Evolutionary conservation across 2,329 filamentous ascomycete genomes (phyloP).

Genomic region (Monosporascus sp.): DNA sequence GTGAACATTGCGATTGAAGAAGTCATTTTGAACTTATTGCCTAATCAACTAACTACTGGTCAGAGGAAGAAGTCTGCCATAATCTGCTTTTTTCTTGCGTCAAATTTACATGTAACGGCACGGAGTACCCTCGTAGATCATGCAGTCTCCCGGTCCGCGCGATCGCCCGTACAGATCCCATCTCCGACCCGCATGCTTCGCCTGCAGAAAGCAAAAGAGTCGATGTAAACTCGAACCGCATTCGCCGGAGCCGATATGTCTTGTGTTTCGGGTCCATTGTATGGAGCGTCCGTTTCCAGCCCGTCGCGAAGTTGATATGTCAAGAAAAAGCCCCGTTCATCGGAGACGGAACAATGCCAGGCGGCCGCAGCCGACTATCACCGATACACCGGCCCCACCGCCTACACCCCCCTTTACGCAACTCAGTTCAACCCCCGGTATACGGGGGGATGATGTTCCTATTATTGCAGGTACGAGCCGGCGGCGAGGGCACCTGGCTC

Average conservation of each 20-base stretch:
- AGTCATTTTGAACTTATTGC: too few relatives aligned
- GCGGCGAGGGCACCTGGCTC: neutral
- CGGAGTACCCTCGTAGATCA: neutral
- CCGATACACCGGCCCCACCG: conserved; percentile 11
- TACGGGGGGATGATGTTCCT: neutral
- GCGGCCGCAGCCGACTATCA: conserved; percentile 1
- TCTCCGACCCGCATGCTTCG: conserved; percentile 53
- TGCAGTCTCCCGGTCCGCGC: neutral
- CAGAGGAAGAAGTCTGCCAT: too few relatives aligned
- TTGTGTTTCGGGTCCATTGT: conserved; percentile 53
- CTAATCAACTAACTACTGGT: too few relatives aligned
- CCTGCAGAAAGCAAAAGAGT: conserved; percentile 56
- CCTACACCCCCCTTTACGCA: conserved; percentile 5
- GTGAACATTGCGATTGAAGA: too few relatives aligned
- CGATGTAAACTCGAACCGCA: conserved; percentile 53
- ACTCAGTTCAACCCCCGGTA: too few relatives aligned
- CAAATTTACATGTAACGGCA: too few relatives aligned
- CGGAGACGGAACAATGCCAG: too few relatives aligned
- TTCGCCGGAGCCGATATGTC: conserved; percentile 38
- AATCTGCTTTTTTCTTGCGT: too few relatives aligned
- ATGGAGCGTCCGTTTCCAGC: conserved; percentile 52
- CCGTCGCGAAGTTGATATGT: too few relatives aligned
- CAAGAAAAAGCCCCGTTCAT: too few relatives aligned
- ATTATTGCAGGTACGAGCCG: neutral
- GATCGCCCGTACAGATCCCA: conserved; percentile 55